These are phyloP conservation scores for Bretschneidera sinensis DNA, from an alignment of 345 rosid species.

Conservation along the genomic window DNA sequence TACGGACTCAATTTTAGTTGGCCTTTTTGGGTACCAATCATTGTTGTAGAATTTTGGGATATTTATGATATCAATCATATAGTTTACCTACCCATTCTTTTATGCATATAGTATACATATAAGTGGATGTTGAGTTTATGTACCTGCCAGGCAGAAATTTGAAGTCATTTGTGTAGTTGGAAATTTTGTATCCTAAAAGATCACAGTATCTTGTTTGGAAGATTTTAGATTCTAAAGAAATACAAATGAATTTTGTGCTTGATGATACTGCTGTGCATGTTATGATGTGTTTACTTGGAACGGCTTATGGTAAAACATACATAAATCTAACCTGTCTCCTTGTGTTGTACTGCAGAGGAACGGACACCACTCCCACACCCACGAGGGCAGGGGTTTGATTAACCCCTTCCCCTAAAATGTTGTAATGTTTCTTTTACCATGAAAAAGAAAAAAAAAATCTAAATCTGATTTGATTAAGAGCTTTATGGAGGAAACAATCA, in stretches of 20 bases:
- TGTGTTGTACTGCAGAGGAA: no score
- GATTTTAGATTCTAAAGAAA: neutral
- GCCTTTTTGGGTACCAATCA: neutral
- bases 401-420: no score
- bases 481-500: no score
- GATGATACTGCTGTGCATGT: neutral
- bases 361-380: no score
- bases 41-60: constrained; percentile 25
- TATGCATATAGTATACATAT: constrained; percentile 29
- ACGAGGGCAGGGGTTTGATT: no score
- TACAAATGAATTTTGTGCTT: neutral
- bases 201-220: neutral
- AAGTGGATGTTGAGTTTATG: constrained; percentile 18
- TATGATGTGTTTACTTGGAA: neutral
- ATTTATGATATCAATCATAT: constrained; percentile 3
- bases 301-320: neutral
- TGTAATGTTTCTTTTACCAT: no score
- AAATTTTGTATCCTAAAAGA: constrained; percentile 21
- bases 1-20: constrained; percentile 55
- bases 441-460: no score
- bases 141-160: constrained; percentile 9
- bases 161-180: constrained; percentile 1
- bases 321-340: no score
- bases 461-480: no score
- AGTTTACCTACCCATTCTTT: constrained; percentile 29